Evolutionary conservation across 768 basidiomycete species (phyloP).

Genomic region (Macrolepiota fuliginosa): DNA sequence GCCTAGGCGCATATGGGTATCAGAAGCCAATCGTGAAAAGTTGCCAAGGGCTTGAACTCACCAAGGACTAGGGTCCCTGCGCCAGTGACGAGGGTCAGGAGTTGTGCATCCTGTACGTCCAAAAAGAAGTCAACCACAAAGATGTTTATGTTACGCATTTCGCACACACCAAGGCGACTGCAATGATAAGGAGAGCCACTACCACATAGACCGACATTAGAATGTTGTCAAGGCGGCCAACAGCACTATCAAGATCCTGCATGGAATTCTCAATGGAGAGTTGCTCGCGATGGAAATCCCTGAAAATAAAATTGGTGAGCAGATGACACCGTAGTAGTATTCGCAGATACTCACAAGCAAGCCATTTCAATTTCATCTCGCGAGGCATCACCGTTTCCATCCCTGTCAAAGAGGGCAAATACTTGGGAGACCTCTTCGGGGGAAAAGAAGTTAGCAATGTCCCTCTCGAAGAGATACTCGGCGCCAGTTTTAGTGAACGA

Average conservation of each 20-base stretch:
- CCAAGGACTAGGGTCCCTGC: slow-evolving; percentile 61
- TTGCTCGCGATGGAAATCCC: slow-evolving; percentile 84
- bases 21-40: slow-evolving; percentile 9
- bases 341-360: slow-evolving; percentile 46
- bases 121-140: slow-evolving; percentile 2
- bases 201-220: slow-evolving; percentile 79
- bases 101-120: slow-evolving; percentile 58
- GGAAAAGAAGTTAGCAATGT: slow-evolving; percentile 72
- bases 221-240: slow-evolving; percentile 83
- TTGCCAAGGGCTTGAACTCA: slow-evolving; percentile 19
- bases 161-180: slow-evolving; percentile 66
- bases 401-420: slow-evolving; percentile 68
- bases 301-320: slow-evolving; percentile 21
- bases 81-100: slow-evolving; percentile 72
- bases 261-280: slow-evolving; percentile 82
- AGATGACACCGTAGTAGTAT: neutral
- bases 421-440: slow-evolving; percentile 68
- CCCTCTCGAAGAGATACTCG: slow-evolving; percentile 58
- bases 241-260: slow-evolving; percentile 88
- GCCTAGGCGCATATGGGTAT: slow-evolving; percentile 35
- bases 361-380: slow-evolving; percentile 76
- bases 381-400: slow-evolving; percentile 69
- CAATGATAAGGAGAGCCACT: slow-evolving; percentile 72
- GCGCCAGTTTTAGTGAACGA: slow-evolving; percentile 68
- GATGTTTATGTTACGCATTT: slow-evolving; percentile 9